Conservation (phyloP, 139 green algal species). For the Chlamydomonas eustigma region DNA sequence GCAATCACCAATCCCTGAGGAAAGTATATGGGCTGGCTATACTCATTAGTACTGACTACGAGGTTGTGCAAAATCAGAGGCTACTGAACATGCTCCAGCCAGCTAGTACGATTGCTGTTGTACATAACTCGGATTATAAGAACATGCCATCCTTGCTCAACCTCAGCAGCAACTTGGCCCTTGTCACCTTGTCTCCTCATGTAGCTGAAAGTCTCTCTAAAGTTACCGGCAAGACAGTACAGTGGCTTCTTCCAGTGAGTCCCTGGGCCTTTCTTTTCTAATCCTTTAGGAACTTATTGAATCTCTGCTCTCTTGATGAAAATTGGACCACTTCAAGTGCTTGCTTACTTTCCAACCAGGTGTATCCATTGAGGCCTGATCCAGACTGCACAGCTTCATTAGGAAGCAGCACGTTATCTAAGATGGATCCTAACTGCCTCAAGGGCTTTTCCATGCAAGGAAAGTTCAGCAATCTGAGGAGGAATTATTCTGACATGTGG, state of each 20-base stretch:
- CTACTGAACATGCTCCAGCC: conserved; percentile 22
- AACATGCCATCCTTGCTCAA: not conserved
- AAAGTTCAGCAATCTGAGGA: conserved; percentile 40
- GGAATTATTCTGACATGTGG: conserved; percentile 42
- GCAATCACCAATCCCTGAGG: not conserved
- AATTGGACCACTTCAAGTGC: too few relatives aligned
- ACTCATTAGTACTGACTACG: conserved; percentile 36
- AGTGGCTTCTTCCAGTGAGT: conserved; percentile 25
- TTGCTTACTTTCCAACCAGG: too few relatives aligned
- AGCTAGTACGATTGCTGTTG: conserved; percentile 8
- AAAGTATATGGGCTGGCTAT: conserved; percentile 25
- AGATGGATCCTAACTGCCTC: conserved; percentile 27
- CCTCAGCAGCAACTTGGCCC: not conserved
- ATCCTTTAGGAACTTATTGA: not conserved
- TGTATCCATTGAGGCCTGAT: conserved; percentile 17
- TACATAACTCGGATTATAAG: conserved; percentile 34
- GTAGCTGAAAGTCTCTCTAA: conserved; percentile 3
- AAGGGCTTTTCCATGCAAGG: conserved; percentile 36
- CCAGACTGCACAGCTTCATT: conserved; percentile 5
- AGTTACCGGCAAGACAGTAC: not conserved
- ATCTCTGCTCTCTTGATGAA: too few relatives aligned
- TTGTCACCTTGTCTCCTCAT: conserved; percentile 34
- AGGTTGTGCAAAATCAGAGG: conserved; percentile 17
- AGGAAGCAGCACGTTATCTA: not conserved
- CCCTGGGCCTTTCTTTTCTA: not conserved